These are phyloP conservation scores for Chenopodium formosanum DNA, from an alignment of 148 eudicot species.

Conservation along the genomic window DNA sequence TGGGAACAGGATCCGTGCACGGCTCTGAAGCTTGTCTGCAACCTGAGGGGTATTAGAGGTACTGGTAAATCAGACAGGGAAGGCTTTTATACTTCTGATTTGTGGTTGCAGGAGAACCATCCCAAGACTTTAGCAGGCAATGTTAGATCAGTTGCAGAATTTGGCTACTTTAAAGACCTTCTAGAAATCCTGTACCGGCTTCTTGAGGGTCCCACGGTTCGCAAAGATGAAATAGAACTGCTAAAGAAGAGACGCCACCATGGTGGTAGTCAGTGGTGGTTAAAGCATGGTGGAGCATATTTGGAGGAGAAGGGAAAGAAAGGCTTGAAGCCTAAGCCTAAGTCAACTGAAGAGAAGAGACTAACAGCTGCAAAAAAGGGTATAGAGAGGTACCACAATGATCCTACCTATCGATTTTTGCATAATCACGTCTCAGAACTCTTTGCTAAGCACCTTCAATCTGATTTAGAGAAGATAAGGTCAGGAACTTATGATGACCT, in stretches of 20 bases:
- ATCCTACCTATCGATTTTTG: constrained; percentile 21
- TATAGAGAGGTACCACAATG: constrained; percentile 9
- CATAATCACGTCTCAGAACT: constrained; percentile 13
- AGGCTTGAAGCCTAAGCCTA: neutral
- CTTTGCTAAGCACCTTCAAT: constrained; percentile 17
- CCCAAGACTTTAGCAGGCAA: too few species aligned
- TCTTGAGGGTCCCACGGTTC: constrained; percentile 12
- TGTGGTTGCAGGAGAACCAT: constrained; percentile 20
- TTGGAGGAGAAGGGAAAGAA: neutral
- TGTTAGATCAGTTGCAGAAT: neutral
- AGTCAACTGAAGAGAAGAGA: constrained; percentile 7
- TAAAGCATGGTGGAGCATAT: neutral
- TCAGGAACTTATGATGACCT: neutral
- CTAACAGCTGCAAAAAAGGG: constrained; percentile 14
- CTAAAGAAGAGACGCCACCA: neutral
- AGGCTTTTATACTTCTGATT: constrained; percentile 12
- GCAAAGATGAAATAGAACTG: neutral
- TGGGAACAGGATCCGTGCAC: constrained; percentile 19
- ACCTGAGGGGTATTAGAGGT: constrained; percentile 25
- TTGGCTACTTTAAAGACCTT: constrained; percentile 24
- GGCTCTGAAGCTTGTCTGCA: constrained; percentile 23
- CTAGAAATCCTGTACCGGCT: constrained; percentile 20
- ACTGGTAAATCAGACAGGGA: constrained; percentile 18
- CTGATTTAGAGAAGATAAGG: constrained; percentile 12
- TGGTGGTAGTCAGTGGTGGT: neutral